A percentile compares a stretch with the other conserved stretches of the same genome.
Evolutionary conservation across 306 rosid genomes (phyloP).

Genomic region (Inga oerstediana): DNA sequence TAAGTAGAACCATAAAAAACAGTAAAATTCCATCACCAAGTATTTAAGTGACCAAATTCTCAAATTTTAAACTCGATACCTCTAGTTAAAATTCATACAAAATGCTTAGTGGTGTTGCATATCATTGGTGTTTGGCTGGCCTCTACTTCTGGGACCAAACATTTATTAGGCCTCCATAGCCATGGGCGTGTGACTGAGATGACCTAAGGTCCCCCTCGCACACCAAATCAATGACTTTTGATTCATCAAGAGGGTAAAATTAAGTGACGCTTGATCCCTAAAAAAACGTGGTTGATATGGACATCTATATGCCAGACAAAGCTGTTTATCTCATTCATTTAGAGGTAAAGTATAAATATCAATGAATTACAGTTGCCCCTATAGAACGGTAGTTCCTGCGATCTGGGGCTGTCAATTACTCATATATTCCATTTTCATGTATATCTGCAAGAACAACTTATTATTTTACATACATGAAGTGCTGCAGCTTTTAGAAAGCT

Average conservation of each 20-base stretch:
- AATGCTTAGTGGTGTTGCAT: not conserved
- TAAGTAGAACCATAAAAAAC: not conserved
- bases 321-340: not conserved
- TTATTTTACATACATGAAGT: not conserved
- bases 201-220: constrained; percentile 15
- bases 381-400: not conserved
- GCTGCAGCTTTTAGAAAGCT: constrained; percentile 11
- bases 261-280: not conserved
- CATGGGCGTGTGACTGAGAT: not conserved
- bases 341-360: not conserved
- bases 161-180: not conserved
- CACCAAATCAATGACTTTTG: constrained; percentile 38
- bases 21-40: not conserved
- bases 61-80: not conserved
- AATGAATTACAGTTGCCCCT: not conserved
- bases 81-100: not conserved
- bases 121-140: not conserved
- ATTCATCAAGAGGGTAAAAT: constrained; percentile 9
- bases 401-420: not conserved
- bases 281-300: not conserved
- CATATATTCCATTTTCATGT: not conserved
- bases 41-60: no score
- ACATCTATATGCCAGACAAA: not conserved
- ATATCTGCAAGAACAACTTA: not conserved
- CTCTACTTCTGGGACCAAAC: not conserved